Evolutionary conservation across 176 grass and related monocot genomes (phyloP), one percentile per base, ranked within the genome.

Genomic region (Eragrostis nindensis): DNA sequence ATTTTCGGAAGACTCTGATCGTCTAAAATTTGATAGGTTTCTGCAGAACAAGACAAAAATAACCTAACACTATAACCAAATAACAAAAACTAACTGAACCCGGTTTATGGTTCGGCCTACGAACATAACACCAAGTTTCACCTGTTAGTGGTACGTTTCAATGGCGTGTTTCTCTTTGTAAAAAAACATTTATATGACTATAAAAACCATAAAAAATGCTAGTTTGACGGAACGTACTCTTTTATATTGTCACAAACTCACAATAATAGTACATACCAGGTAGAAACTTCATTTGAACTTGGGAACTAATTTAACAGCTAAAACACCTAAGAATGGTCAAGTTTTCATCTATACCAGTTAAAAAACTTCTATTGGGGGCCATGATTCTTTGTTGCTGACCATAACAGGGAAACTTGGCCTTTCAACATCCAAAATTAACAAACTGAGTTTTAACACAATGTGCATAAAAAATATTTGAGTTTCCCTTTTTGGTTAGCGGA

Each of bases 181-280:
- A 18, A 62, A 62, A 62, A 30, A 62, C 60, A 29, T 74, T 68
- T 45, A 3, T 43, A 72, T 65, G 46, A 30, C 2, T 56, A 69
- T 36, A 42, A 42, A 49, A 75, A 40, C 12, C 56, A 13, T 62
- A 71, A 32, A 71, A 71, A 30, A 68, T 59, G 1, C 49, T 5
- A 17, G 65, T 55, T 79, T 76, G 71, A 85, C 64, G 40, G 26
- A 56, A 81, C 62, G 64, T 71, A 76, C 71, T 89, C 54, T 16
- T 55, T 75, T 53, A 89, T 80, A 75, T 75, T 84, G 19, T 36
- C 54, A 56, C 21, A 56, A 22, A n/a, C n/a, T n/a, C n/a, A n/a
- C 21, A 53, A n/a, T n/a, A n/a, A 53, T 56, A 3, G 21, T 8
- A 56, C 19, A 6, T 56, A 22, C 21, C 18, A 21, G 17, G 21